Evolutionary conservation across 352 stramenopile species (phyloP), one percentile per base, ranked within the genome.

Genomic region (Globisporangium spinosum): DNA sequence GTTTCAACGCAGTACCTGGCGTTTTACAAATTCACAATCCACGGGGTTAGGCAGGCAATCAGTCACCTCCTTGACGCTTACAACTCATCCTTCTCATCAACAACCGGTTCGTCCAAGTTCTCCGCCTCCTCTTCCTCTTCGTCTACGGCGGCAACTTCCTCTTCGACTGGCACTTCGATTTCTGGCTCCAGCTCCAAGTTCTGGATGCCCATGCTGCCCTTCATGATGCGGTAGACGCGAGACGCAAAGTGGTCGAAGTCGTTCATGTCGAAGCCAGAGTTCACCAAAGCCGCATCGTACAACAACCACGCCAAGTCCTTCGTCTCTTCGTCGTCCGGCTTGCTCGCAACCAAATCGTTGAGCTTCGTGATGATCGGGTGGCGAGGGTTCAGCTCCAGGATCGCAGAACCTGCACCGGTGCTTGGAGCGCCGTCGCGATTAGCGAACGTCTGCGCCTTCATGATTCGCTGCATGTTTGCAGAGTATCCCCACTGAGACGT

Each of bases 401-500:
- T 99, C 65, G 97, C 98, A 29, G 96, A 93, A 55, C 70, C 53
- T 17, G 73, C 64, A 35, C 80, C 76, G 22, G 32, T 64, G 20
- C 51, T 61, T 12, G 68, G 55, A 29, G 71, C 69, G 2, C 69
- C 65, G 23, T 87, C 76, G 8, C 87, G 84, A 69, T 97, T 93
- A 7, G 87, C 82, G 73, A 99, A 98, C 17, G 98, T 98, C 83
- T 99, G 98, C 27, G 97, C 85, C 76, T 98, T 95, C 90, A 99
- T 98, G 79, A 99, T 99, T 49, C 97, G 90, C 80, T 99, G 97
- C 98, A 99, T 99, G 80, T 99, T 99, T 17, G 98, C 98, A 49
- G 91, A 98, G 80, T 99, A 94, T 23, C 98, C 97, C 83, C 96
- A 99, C 75, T 99, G 91, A 5, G 90, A 95, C 9, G 95, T 98